phyloP scores from a whole-genome alignment of 1,284 basidiomycete species.

The Paramarasmius palmivorus region DNA sequence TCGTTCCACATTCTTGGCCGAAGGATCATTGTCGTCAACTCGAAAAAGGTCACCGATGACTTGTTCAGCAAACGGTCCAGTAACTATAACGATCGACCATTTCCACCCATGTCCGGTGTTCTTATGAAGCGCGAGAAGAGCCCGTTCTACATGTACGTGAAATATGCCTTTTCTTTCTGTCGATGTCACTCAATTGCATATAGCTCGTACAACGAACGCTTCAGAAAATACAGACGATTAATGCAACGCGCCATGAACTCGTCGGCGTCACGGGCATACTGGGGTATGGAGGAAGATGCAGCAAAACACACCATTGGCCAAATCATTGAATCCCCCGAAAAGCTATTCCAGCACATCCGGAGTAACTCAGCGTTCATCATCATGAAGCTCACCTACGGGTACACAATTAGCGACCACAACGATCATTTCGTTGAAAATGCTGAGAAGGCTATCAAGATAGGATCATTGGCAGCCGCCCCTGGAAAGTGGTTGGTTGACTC shows the following conservation, averaged over 20 bases:
- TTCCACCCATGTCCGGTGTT: slow-evolving; percentile 21
- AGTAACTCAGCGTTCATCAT: slow-evolving; percentile 19
- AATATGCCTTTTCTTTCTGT: background rate
- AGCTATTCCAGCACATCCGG: slow-evolving; percentile 7
- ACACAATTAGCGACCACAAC: slow-evolving; percentile 13
- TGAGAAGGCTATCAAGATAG: slow-evolving; percentile 16
- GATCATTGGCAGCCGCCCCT: slow-evolving; percentile 14
- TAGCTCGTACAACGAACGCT: slow-evolving; percentile 18
- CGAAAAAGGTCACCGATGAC: slow-evolving; percentile 20
- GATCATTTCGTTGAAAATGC: slow-evolving; percentile 18
- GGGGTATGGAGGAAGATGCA: slow-evolving; percentile 12
- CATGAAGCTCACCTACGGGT: slow-evolving; percentile 21
- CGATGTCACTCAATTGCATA: background rate
- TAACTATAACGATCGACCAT: slow-evolving; percentile 26
- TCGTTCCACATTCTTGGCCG: slow-evolving; percentile 25
- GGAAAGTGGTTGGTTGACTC: slow-evolving; percentile 21
- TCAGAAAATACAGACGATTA: slow-evolving; percentile 18
- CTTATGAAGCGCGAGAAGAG: slow-evolving; percentile 25
- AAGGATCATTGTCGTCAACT: slow-evolving; percentile 26
- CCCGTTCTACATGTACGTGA: slow-evolving; percentile 16
- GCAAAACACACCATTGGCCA: slow-evolving; percentile 14
- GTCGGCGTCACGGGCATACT: slow-evolving; percentile 15
- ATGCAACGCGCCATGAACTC: slow-evolving; percentile 19
- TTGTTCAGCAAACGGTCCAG: slow-evolving; percentile 24
- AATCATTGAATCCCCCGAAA: slow-evolving; percentile 10